Base-by-base conservation (phyloP, 768 basidiomycete species). In the Podaxis carcinomalis region DNA sequence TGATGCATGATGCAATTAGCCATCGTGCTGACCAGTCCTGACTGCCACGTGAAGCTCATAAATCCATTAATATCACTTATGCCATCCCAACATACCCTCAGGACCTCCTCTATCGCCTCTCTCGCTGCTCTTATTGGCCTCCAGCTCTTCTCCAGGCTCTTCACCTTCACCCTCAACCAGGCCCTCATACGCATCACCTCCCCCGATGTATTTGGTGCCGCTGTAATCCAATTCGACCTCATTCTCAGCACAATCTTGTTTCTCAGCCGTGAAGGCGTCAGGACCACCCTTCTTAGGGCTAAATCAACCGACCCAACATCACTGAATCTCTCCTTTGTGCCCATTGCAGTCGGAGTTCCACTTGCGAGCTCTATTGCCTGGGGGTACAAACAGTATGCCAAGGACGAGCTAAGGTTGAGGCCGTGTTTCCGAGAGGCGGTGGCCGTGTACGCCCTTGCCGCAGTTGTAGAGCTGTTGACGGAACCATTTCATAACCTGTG, bases 141-240 rank as follows among this genome's bases (percentile, higher is more conserved):
- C 16, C 97, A 98, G 68, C 78, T 97, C 35, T 77, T 89, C 59
- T 92, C 95, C 55, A 83, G 97, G 0, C 66, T 90, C 3, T 80
- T 95, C 68, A 98, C 97, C 0, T 99, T 97, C 72, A 69, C 80
- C 4, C 80, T 99, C 25, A 98, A 98, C 73, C 95, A 97, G 72
- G 83, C 85, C 0, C 80, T 98, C 11, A 79, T 98, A 42, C 87
- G 93, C 0, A 79, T 95, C 28, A 88, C 90, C 1, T 87, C 93
- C 0, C 95, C 95, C 0, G 83, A 84, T 36, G 89, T 88, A 13
- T 95, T 93, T 69, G 90, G 96, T 9, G 94, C 92, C 0, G 94
- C 93, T 14, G 85, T 93, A 0, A 90, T 99, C 63, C 95, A 97
- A 68, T 94, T 98, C 73, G 97, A 98, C 70, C 83, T 98, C 27